Percentiles rank a stretch among this genome's conserved stretches.
phyloP scores from a whole-genome alignment of 2,329 filamentous ascomycete genomes.

The Phialemoniopsis sp. region DNA sequence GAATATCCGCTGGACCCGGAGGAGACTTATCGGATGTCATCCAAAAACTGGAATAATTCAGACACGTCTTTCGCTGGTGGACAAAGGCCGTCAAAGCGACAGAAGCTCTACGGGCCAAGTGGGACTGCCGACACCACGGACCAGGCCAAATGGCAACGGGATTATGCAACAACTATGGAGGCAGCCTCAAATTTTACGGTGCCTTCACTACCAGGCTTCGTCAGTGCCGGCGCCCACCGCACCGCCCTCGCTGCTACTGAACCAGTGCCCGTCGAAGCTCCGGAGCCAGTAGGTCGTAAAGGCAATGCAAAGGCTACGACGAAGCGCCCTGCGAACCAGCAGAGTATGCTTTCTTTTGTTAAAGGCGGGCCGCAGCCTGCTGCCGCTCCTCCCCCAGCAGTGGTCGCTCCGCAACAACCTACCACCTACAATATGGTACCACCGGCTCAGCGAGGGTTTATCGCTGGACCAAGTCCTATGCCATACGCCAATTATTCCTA shows the following conservation, averaged over 20 bases:
- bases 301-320: constrained; percentile 16
- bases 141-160: constrained; percentile 31
- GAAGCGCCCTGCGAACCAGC: constrained; percentile 31
- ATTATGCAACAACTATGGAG: constrained; percentile 60
- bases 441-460: no score
- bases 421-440: background rate
- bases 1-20: constrained; percentile 63
- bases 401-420: background rate
- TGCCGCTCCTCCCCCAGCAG: constrained; percentile 1
- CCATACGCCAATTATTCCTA: no score
- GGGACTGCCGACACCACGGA: constrained; percentile 18
- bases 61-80: background rate
- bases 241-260: constrained; percentile 30
- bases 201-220: constrained; percentile 54
- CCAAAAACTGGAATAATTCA: no score
- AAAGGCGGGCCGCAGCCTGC: constrained; percentile 14
- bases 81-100: constrained; percentile 17
- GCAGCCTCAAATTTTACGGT: constrained; percentile 54
- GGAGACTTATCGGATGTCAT: constrained; percentile 10
- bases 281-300: constrained; percentile 7
- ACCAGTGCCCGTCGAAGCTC: constrained; percentile 14
- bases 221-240: constrained; percentile 55
- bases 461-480: no score
- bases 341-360: constrained; percentile 37
- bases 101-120: constrained; percentile 19